Evolutionary conservation across 208 protist species (phyloP).

Genomic region (Strigomonas culicis): DNA sequence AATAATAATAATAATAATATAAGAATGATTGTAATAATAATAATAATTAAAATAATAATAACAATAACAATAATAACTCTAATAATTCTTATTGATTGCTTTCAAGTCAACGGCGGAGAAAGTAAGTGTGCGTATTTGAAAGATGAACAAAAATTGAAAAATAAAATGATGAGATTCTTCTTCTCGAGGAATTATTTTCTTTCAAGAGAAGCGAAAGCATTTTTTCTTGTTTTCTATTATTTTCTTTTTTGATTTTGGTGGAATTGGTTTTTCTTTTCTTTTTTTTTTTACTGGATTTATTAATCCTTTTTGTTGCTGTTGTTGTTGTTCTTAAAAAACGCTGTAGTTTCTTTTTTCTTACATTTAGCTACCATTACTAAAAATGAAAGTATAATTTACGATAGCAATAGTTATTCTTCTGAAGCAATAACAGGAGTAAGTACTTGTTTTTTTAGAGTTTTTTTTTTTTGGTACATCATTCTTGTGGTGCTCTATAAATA

Average conservation of each 20-base stretch:
- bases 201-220: neutral
- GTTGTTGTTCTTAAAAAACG: neutral
- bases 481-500: neutral
- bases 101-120: too few relatives aligned
- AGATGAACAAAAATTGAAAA: too few relatives aligned
- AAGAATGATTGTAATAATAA: too few relatives aligned
- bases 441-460: neutral
- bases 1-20: neutral
- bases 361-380: too few relatives aligned
- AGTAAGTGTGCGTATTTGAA: too few relatives aligned
- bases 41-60: neutral
- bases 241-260: neutral
- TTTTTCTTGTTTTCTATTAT: neutral
- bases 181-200: neutral
- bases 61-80: too few relatives aligned
- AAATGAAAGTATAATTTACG: too few relatives aligned
- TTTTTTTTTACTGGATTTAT: slow-evolving; percentile 2
- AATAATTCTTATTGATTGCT: slow-evolving; percentile 1
- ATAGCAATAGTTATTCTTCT: too few relatives aligned
- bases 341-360: too few relatives aligned
- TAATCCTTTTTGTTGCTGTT: neutral
- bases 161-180: neutral
- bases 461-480: neutral
- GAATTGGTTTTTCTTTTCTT: slow-evolving; percentile 5
- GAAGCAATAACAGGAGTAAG: neutral